Evolutionary conservation across 371 early-diverging fungal genomes (phyloP), one percentile per base, ranked within the genome.

Genomic region (Coemansia sp.): DNA sequence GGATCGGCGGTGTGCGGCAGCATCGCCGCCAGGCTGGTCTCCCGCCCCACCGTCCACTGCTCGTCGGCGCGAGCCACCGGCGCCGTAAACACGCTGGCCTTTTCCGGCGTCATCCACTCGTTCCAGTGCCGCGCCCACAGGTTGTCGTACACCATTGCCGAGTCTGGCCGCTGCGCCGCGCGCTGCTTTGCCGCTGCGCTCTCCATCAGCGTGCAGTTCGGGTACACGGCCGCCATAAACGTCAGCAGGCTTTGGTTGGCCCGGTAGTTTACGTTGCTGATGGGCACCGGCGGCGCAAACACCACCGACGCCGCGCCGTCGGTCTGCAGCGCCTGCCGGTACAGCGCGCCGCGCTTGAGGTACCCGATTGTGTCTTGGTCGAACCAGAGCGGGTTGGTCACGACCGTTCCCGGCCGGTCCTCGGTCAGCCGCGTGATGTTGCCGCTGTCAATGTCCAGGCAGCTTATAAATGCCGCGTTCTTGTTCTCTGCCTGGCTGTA

Each of bases 121-220:
- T 78, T 68, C 78, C 78, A 78, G 48, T 75, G 70, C 8, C 78
- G 63, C 1, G 72, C 71, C 74, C 67, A 70, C 36, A 78, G 58
- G 26, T 70, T 62, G 47, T 70, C 72, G 48, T 50, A 75, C 10
- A 57, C 68, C 62, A 49, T 41, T 3, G 70, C 78, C 7, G 74
- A 58, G 48, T 73, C 63, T 1, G 69, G 14, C 13, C 63, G 59
- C 36, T 39, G 2, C 0, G 62, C 50, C 14, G 2, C 40, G 16
- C 56, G 62, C 20, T 62, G 73, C 4, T n/a, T 26, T 0, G 62
- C 59, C 2, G 1, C 39, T 10, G 43, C 38, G 30, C 56, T 48
- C 30, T 63, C 53, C 11, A 38, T 61, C n/a, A 76, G 43, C 4
- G 51, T 56, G 26, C 41, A 62, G 9, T 67, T 65, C 3, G 68